Evolutionary conservation across 176 grass and related monocot genomes (phyloP).

Genomic region (Puccinellia tenuiflora): DNA sequence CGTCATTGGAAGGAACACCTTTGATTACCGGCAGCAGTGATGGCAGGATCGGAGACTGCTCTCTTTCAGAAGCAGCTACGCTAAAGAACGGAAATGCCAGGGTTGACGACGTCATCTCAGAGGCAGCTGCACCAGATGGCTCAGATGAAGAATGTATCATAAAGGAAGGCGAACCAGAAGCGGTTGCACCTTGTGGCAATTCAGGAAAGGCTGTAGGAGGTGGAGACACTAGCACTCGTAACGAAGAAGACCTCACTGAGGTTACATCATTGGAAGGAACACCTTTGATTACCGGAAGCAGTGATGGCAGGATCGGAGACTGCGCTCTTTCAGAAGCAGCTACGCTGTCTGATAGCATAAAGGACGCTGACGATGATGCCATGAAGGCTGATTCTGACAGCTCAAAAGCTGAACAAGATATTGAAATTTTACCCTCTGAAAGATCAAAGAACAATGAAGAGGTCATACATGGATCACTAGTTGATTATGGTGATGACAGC

Average conservation of each 20-base stretch:
- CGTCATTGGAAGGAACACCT: not conserved
- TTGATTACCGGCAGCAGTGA: not conserved
- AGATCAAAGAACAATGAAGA: not conserved
- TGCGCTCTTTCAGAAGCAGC: conserved; percentile 28
- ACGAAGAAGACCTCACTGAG: not conserved
- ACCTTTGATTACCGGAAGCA: not conserved
- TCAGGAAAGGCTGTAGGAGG: conserved; percentile 22
- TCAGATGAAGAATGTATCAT: not conserved
- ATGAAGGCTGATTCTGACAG: not conserved
- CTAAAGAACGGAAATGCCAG: conserved; percentile 25
- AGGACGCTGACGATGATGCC: not conserved
- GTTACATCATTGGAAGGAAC: not conserved
- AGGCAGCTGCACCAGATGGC: not conserved
- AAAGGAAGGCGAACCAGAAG: conserved; percentile 7
- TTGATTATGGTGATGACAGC: no score
- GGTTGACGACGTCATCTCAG: conserved; percentile 23
- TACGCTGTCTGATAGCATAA: not conserved
- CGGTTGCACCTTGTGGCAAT: not conserved
- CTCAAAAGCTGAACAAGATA: not conserved
- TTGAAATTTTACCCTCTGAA: not conserved
- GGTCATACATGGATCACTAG: no score
- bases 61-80: conserved; percentile 25
- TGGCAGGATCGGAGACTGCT: not conserved
- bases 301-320: not conserved
- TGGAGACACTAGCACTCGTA: not conserved